Evolutionary conservation across 164 flowering plant genomes (phyloP), one percentile per base, ranked within the genome.

Genomic region (Kingdonia uniflora): DNA sequence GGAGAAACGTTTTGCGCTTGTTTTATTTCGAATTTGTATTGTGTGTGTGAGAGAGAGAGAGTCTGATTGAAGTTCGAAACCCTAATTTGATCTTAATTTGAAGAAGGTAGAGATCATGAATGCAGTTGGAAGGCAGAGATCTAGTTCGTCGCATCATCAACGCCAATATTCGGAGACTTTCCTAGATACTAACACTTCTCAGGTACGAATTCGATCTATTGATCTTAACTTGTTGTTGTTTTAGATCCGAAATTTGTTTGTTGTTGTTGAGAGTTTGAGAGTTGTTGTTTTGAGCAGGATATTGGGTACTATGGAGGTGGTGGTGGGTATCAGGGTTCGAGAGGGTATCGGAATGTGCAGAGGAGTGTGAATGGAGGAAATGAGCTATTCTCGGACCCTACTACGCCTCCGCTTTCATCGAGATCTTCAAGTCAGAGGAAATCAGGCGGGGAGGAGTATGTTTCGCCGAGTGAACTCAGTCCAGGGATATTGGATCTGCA

Each of bases 401-500:
- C 74, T 16, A 71, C 84, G 33, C 87, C 88, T 29, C 83, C 84
- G 1, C 56, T 52, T 39, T 42, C 50, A 58, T 73, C 71, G 0
- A 49, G 80, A 55, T 63, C 73, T 1, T 64, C 72, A 8, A 66
- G 72, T 54, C 76, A 61, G 62, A 65, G 77, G 70, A 80, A 69
- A 72, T 73, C 6, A 29, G 35, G 60, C 42, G 78, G 74, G 0
- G 83, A 77, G 37, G 79, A 75, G 2, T 57, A 47, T 19, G 64
- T 70, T 19, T 81, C 84, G 17, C 77, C 82, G 0, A 71, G 62
- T 58, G 88, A 78, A 65, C 73, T 76, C 61, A 85, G 91, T 49
- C 91, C 97, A 19, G 97, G 97, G 14, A 77, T 88, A 25, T 65
- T 88, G 72, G 97, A 88, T 88, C 89, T 88, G 64, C 97, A 88